phyloP scores from a whole-genome alignment of 257 asterid genomes.

The Salvia rosmarinus region DNA sequence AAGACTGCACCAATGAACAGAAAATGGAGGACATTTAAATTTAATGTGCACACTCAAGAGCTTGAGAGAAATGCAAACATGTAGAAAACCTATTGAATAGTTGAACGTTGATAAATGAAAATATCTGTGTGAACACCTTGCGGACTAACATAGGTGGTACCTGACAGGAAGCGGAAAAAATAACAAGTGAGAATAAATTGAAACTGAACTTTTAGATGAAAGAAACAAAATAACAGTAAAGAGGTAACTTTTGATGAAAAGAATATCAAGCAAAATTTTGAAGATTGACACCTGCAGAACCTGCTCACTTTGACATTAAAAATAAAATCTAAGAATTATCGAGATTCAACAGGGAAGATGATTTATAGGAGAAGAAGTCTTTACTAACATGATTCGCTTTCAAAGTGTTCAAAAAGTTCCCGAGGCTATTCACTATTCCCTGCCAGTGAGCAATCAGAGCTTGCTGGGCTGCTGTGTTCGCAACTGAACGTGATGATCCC shows the following conservation, averaged over 20 bases:
- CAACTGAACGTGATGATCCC: constrained; percentile 91
- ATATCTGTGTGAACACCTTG: constrained; percentile 96
- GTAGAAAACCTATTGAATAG: constrained; percentile 82
- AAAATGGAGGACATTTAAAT: constrained; percentile 11
- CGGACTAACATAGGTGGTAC: constrained; percentile 98
- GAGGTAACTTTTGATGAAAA: constrained; percentile 4
- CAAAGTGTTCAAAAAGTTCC: constrained; percentile 76
- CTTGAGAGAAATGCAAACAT: constrained; percentile 26
- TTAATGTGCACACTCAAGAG: constrained; percentile 17
- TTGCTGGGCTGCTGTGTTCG: constrained; percentile 89
- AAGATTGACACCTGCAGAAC: constrained; percentile 10
- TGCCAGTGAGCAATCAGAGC: constrained; percentile 99
- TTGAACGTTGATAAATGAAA: constrained; percentile 96
- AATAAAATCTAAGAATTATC: constrained; percentile 2
- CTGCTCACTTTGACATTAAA: constrained; percentile 18
- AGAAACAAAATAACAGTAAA: background rate
- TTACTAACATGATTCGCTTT: constrained; percentile 82
- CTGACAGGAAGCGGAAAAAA: constrained; percentile 42
- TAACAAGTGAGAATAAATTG: constrained; percentile 24
- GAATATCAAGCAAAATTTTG: constrained; percentile 6
- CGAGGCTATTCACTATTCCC: constrained; percentile 92
- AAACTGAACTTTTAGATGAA: background rate
- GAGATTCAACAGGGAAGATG: constrained; percentile 27
- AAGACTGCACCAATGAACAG: constrained; percentile 60
- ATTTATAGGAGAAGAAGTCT: constrained; percentile 24